Percentiles rank a stretch among this genome's conserved stretches.
Evolutionary conservation across 352 stramenopile genomes (phyloP).

Genomic region (Phytophthora palmivora): DNA sequence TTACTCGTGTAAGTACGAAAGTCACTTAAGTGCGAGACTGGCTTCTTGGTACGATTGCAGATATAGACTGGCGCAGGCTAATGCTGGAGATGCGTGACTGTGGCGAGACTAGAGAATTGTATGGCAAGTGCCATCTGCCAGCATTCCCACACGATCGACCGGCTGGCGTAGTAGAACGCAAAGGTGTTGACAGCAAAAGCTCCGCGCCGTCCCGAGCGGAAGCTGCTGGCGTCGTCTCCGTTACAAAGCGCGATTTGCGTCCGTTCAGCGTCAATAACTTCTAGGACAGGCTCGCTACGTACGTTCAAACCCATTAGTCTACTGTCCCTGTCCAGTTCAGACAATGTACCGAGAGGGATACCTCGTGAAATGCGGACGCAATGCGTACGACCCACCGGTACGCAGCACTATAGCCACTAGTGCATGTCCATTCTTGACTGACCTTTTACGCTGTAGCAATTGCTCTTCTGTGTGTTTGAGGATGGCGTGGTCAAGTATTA

Average conservation of each 20-base stretch:
- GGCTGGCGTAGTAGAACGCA: slow-evolving; percentile 10
- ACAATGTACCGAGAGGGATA: slow-evolving; percentile 86
- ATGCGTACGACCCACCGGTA: slow-evolving; percentile 62
- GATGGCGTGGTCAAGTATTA: slow-evolving; percentile 78
- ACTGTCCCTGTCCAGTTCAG: slow-evolving; percentile 16
- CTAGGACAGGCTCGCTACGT: slow-evolving; percentile 23
- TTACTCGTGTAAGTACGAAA: background rate
- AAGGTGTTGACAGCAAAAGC: slow-evolving; percentile 12
- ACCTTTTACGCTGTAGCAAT: slow-evolving; percentile 39
- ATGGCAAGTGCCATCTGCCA: slow-evolving; percentile 19
- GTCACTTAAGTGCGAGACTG: slow-evolving; percentile 9
- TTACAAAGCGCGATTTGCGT: slow-evolving; percentile 35
- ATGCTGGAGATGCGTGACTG: slow-evolving; percentile 19
- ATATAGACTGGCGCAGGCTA: slow-evolving; percentile 7
- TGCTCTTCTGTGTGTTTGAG: slow-evolving; percentile 83
- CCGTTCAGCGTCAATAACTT: slow-evolving; percentile 19
- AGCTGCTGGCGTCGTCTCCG: slow-evolving; percentile 7
- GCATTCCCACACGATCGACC: slow-evolving; percentile 25
- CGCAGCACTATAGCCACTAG: background rate
- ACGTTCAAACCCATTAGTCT: slow-evolving; percentile 4
- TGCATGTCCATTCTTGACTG: background rate
- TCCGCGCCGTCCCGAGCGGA: background rate
- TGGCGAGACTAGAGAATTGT: slow-evolving; percentile 24
- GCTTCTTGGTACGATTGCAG: slow-evolving; percentile 11
- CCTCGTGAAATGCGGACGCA: slow-evolving; percentile 66